Base-by-base conservation (phyloP, 2,329 filamentous ascomycete genomes). In the Cladosporium sp. region DNA sequence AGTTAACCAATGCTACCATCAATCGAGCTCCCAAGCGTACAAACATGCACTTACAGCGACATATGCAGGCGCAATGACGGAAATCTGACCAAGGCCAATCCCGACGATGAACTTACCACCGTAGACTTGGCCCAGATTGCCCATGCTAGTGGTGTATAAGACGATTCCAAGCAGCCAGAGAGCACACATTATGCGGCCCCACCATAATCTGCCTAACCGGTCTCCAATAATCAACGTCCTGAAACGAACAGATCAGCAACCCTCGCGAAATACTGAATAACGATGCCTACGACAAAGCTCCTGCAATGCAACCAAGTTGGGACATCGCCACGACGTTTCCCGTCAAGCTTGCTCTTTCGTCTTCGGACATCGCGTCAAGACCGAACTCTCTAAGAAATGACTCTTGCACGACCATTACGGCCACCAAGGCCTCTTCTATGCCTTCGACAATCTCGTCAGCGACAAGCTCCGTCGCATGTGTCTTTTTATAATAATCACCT, bases 291-390 rank as follows among this genome's bases (percentile, higher is more conserved):
- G 43, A 7, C n/a, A 52, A 33, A 2, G 85, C 84, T 46, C 86
- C 86, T 2, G 74, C 82, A 31, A 90, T 84, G 32, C 81, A 85
- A 16, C 86, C 86, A 61, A 89, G 82, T 68, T 89, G 86, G 0
- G 89, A 86, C 86, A 90, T 90, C 46, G 85, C 79, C 2, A 85
- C 84, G 49, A 90, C 84, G 66, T 90, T 90, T 59, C 56, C 58
- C 44, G 85, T 83, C 72, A 85, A 82, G 66, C 86, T 82, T 53
- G 84, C 83, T 63, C 78, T 73, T 44, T 80, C 75, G 2, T 76
- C 70, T 0, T 66, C 61, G 46, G 68, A 73, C 65, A 84, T 82
- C 1, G 72, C 70, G 3, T 72, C 68, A 56, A 81, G 81, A 61
- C 80, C 60, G 64, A 87, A 83, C 42, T 74, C 74, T 0, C 67